Evolutionary conservation across 2,329 filamentous ascomycete genomes (phyloP), one percentile per base, ranked within the genome.

Genomic region (Rhynchosporium secalis): DNA sequence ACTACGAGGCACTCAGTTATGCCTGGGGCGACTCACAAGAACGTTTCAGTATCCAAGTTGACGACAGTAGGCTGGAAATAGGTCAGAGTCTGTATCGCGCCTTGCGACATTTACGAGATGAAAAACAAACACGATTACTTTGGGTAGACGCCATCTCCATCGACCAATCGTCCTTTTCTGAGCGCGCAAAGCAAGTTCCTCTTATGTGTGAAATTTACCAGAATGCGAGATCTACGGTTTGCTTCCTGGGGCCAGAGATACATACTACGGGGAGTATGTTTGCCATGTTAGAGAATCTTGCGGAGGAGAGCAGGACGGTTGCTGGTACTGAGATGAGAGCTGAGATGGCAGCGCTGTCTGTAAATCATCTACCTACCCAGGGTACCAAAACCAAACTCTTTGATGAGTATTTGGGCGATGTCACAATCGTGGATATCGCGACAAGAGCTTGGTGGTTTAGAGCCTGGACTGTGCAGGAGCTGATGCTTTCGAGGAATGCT

Each of bases 201-300:
- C 43, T 66, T 15, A 72, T 70, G 70, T 63, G 63, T 46, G 51
- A 63, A 4, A 62, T 71, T 7, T 72, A 67, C 56, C 56, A 15
- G 7, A 56, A 45, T 20, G 67, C 69, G 10, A 26, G 13, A 2
- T 28, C 48, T 2, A 66, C 68, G 6, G 41, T 69, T 15, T 56
- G 69, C 15, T 72, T 68, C 66, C 63, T 71, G 4, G 68, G 65
- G 36, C 28, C 47, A 40, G 60, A 56, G 38, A 41, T 46, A n/a
- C 2, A 10, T 31, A 43, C 33, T 4, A 43, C 36, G n/a, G 3
- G 26, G 10, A 51, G 15, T 55, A 52, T 26, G 9, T 31, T 47
- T 12, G 29, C 9, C 20, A 33, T 49, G 15, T 45, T 29, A 51
- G 33, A 49, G 26, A 26, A 47, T 10, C 38, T 33, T 20, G 13